phyloP scores from a whole-genome alignment of 116 monocot genomes.

The Dioscorea cayenensis region DNA sequence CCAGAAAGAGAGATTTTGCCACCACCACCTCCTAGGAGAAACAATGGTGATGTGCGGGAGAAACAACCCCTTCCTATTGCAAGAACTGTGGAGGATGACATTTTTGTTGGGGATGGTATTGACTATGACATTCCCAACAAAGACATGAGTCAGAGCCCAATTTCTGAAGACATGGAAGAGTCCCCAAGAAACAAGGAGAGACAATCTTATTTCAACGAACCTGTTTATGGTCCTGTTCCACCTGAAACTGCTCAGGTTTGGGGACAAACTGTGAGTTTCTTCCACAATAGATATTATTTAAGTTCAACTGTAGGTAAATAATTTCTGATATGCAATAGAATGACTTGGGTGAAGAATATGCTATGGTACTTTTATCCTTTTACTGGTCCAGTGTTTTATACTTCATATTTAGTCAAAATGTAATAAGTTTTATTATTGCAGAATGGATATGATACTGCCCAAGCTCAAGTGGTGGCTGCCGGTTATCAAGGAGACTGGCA shows the following conservation, averaged over 20 bases:
- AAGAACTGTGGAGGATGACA: constrained; percentile 71
- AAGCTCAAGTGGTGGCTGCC: constrained; percentile 62
- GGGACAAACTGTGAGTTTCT: constrained; percentile 67
- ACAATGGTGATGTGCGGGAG: constrained; percentile 27
- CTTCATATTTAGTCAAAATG: not conserved
- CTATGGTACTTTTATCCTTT: too few species aligned
- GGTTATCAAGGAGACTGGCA: constrained; percentile 89
- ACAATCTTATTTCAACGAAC: constrained; percentile 80
- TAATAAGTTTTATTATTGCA: constrained; percentile 14
- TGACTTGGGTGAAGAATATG: too few species aligned
- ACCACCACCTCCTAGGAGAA: constrained; percentile 45
- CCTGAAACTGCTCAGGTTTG: constrained; percentile 80
- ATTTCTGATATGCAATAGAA: not conserved
- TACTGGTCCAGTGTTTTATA: not conserved
- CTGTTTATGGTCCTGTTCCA: constrained; percentile 91
- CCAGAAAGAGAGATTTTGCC: constrained; percentile 51
- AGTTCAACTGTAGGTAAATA: not conserved
- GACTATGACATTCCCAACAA: constrained; percentile 73
- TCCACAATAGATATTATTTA: not conserved
- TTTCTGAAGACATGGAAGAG: constrained; percentile 94
- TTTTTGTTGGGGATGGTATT: constrained; percentile 88
- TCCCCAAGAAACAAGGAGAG: constrained; percentile 68
- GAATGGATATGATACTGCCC: constrained; percentile 82
- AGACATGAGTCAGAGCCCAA: constrained; percentile 70
- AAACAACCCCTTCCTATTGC: constrained; percentile 42